A percentile compares a stretch with the other conserved stretches of the same genome.
These are phyloP conservation scores for Chaetomiaceae sp. DNA, from an alignment of 2,329 filamentous ascomycete species.

Conservation along the genomic window DNA sequence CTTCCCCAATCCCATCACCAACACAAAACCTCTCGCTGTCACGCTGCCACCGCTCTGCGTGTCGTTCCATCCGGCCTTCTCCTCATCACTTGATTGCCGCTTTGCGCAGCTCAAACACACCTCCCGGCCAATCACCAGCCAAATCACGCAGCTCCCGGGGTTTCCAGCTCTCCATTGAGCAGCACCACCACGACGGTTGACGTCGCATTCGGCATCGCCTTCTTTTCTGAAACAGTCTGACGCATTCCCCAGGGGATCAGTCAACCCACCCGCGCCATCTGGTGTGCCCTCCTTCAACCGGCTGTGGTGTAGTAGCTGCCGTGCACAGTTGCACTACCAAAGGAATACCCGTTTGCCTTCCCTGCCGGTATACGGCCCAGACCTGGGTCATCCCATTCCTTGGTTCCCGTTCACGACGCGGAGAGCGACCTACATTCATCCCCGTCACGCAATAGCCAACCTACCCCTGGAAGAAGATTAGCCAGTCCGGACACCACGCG, in stretches of 20 bases:
- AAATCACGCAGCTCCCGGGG: too few species aligned
- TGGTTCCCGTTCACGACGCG: background rate
- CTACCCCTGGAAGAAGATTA: background rate
- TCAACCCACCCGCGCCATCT: background rate
- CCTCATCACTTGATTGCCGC: background rate
- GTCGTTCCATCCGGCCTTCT: background rate
- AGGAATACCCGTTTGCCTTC: background rate
- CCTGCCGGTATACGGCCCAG: background rate
- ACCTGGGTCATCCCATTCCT: background rate
- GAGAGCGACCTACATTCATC: background rate
- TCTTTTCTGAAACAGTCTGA: conserved; percentile 38
- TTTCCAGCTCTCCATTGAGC: background rate
- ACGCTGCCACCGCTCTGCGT: background rate
- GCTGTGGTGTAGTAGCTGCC: conserved; percentile 16
- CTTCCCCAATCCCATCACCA: conserved; percentile 6
- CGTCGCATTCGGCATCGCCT: conserved; percentile 19
- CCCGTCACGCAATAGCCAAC: background rate
- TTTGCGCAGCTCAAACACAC: background rate
- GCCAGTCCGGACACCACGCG: background rate
- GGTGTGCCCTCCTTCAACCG: conserved; percentile 8
- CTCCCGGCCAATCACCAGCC: conserved; percentile 9
- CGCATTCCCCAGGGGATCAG: conserved; percentile 30
- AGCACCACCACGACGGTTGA: conserved; percentile 3
- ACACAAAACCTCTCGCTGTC: background rate
- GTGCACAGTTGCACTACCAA: background rate